Evolutionary conservation across 2,329 filamentous ascomycete species (phyloP), one percentile per base, ranked within the genome.

Genomic region (Aspergillus sp.): DNA sequence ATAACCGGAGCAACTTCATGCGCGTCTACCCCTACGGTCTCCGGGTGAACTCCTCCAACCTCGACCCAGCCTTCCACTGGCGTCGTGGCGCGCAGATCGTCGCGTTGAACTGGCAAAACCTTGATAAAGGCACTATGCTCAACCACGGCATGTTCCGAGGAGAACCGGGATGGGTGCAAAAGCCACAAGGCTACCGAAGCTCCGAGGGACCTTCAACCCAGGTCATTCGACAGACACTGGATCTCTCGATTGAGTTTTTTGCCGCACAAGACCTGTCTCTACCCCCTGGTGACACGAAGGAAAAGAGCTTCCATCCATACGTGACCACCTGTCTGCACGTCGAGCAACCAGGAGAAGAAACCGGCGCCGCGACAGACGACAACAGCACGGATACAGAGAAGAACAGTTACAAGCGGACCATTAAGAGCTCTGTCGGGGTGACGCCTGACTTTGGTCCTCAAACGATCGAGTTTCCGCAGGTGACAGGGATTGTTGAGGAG

Each of bases 41-140:
- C 49, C 82, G 90, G 5, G 83, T 96, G 45, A 78, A 81, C 51
- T 95, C 88, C 0, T 93, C 88, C 1, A 97, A 96, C 62, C 75
- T 94, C 10, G 88, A 95, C 57, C 90, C 91, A 4, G 80, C 83
- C 1, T 77, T 85, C 3, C 93, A 90, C 68, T 96, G 90, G 90
- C 80, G 88, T 27, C 84, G 88, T 54, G 90, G 90, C 12, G 85
- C 94, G 3, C 90, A 96, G 67, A 85, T 96, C 57, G 89, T 94
- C 1, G 90, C 90, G 0, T 74, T 97, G 51, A 96, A 96, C 70
- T 97, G 90, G 88, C 90, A 97, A 68, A 85, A 84, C 52, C 84
- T 86, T 67, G 90, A 96, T 60, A 85, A 88, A 57, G 90, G 88
- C 27, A 94, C 94, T 84, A 96, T 96, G 91, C 78, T 95, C 12